These are phyloP conservation scores for Fusarium pseudograminearum DNA, from an alignment of 2,329 filamentous ascomycete species.

Conservation along the genomic window DNA sequence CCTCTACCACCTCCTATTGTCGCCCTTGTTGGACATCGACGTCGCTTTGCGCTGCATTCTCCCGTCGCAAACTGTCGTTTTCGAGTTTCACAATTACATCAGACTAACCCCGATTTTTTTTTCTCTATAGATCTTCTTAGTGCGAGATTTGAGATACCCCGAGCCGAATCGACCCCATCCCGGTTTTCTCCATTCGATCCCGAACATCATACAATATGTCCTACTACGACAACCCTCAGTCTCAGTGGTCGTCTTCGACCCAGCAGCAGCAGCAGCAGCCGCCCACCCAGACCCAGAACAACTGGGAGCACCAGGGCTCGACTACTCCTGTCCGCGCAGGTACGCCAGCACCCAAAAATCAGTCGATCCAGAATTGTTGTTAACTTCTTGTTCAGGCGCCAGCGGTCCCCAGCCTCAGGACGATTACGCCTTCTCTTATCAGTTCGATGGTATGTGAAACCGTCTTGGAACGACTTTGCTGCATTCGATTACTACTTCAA, in stretches of 20 bases:
- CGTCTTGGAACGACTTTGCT: background rate
- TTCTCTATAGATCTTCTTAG: conserved; percentile 27
- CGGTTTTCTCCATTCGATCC: conserved; percentile 34
- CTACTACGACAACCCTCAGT: conserved; percentile 61
- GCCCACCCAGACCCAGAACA: conserved; percentile 50
- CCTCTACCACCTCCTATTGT: conserved; percentile 32
- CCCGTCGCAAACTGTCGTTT: conserved; percentile 29
- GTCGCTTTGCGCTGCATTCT: conserved; percentile 32
- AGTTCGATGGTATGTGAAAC: conserved; percentile 83
- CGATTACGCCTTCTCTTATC: conserved; percentile 84
- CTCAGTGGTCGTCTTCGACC: conserved; percentile 54
- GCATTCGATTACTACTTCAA: background rate
- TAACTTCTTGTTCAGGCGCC: conserved; percentile 65
- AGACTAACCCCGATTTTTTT: conserved; percentile 31
- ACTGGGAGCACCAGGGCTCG: conserved; percentile 61
- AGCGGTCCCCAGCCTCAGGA: conserved; percentile 80
- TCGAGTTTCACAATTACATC: conserved; percentile 17
- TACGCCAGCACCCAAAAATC: conserved; percentile 40
- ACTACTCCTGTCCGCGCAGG: conserved; percentile 57
- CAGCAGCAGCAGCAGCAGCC: background rate
- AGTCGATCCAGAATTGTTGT: background rate
- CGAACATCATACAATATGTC: conserved; percentile 52
- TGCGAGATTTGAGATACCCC: conserved; percentile 30
- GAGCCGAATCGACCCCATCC: conserved; percentile 25
- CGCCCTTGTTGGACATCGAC: conserved; percentile 18